phyloP scores from a whole-genome alignment of 768 basidiomycete species.

The Leccinum obscurum region DNA sequence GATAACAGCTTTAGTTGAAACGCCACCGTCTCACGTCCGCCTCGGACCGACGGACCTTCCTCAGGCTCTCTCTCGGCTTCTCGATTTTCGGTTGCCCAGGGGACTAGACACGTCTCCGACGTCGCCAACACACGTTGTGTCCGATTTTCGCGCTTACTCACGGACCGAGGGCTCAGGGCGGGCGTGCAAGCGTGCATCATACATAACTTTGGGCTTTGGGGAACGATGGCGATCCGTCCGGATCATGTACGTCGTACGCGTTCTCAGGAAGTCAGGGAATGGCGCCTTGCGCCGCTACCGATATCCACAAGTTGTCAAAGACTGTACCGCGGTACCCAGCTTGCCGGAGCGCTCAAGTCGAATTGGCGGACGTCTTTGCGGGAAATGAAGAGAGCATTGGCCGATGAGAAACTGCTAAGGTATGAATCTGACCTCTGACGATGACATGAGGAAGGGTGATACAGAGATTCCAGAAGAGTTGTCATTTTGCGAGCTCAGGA shows the following conservation, averaged over 20 bases:
- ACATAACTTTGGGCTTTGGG: too few relatives aligned
- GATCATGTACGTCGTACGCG: too few relatives aligned
- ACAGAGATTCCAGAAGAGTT: conserved; percentile 59
- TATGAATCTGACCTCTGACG: conserved; percentile 56
- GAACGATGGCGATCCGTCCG: too few relatives aligned
- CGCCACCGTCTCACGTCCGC: too few relatives aligned
- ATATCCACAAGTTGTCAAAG: too few relatives aligned
- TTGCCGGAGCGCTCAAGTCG: conserved; percentile 65
- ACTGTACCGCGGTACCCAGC: conserved; percentile 88
- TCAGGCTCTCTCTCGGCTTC: neutral
- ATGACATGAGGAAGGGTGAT: conserved; percentile 62
- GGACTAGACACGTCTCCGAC: neutral
- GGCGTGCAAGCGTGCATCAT: too few relatives aligned
- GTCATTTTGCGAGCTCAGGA: conserved; percentile 54
- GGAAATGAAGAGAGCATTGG: conserved; percentile 9
- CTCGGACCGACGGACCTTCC: too few relatives aligned
- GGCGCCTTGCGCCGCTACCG: too few relatives aligned
- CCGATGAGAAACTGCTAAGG: neutral
- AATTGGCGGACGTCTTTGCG: conserved; percentile 82
- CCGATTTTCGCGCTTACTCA: too few relatives aligned
- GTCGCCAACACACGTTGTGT: conserved; percentile 34
- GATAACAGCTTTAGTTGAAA: neutral
- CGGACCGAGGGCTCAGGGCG: too few relatives aligned
- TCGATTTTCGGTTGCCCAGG: neutral
- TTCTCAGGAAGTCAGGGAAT: too few relatives aligned